A percentile compares a stretch with the other conserved stretches of the same genome.
phyloP scores from a whole-genome alignment of 495 filamentous ascomycete species.

The Penicillium malachiteum region DNA sequence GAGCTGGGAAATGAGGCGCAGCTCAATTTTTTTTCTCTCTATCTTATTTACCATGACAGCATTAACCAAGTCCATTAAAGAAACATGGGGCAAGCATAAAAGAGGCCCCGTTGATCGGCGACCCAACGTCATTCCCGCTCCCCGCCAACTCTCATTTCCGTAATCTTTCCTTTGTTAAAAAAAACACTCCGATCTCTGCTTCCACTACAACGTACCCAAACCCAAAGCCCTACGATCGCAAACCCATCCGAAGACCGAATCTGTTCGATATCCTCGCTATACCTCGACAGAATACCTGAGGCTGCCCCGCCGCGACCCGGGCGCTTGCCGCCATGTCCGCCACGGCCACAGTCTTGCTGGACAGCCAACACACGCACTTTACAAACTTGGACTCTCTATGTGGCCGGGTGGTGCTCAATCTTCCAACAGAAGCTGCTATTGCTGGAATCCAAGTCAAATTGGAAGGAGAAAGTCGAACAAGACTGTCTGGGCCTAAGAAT shows the following conservation, averaged over 20 bases:
- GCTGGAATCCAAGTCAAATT: constrained; percentile 86
- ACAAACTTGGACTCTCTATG: constrained; percentile 86
- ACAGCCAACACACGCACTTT: constrained; percentile 71
- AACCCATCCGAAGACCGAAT: background rate
- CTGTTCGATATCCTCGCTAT: constrained; percentile 4
- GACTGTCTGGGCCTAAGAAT: constrained; percentile 53
- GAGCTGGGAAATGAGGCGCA: background rate
- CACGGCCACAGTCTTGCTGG: constrained; percentile 64
- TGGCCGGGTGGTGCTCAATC: constrained; percentile 64
- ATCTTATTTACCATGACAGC: background rate
- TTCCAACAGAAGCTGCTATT: constrained; percentile 64
- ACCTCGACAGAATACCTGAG: background rate
- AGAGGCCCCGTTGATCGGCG: constrained; percentile 21
- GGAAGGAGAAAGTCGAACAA: constrained; percentile 81
- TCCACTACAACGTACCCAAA: background rate
- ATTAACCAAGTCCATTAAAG: background rate
- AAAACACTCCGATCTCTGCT: constrained; percentile 11
- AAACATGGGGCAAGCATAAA: background rate
- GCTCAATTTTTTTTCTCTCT: background rate
- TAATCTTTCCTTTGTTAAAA: background rate
- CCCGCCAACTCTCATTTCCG: constrained; percentile 10
- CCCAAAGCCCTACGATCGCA: background rate
- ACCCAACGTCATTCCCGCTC: constrained; percentile 23
- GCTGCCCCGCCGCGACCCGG: constrained; percentile 9
- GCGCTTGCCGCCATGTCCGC: constrained; percentile 61